Evolutionary conservation across 495 filamentous ascomycete genomes (phyloP).

Genomic region (Cercophora sp.): DNA sequence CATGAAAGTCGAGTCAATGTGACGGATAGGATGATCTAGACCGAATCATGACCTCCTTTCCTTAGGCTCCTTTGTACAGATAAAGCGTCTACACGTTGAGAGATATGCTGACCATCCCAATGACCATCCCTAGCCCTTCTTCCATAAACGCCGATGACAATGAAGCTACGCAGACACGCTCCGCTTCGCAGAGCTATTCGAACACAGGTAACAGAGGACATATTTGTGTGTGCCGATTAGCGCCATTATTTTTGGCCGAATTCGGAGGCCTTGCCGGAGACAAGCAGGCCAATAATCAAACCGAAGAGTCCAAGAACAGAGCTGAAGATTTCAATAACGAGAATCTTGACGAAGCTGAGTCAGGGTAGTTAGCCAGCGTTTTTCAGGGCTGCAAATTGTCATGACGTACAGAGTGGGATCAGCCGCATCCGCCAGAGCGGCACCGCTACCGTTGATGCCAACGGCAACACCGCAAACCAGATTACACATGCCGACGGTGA

Average conservation of each 20-base stretch:
- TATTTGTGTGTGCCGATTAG: background rate
- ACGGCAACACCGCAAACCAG: slow-evolving; percentile 94
- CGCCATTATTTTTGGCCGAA: slow-evolving; percentile 51
- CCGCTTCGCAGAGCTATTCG: slow-evolving; percentile 18
- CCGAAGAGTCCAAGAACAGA: slow-evolving; percentile 98
- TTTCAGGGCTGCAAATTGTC: background rate
- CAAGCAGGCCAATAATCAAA: slow-evolving; percentile 86
- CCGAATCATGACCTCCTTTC: slow-evolving; percentile 14
- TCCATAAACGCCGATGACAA: slow-evolving; percentile 34
- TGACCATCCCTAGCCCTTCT: slow-evolving; percentile 24
- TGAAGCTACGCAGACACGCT: slow-evolving; percentile 29
- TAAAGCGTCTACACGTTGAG: slow-evolving; percentile 22
- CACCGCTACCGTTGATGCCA: slow-evolving; percentile 95
- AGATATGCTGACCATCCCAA: slow-evolving; percentile 28
- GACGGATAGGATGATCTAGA: background rate
- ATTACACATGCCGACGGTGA: slow-evolving; percentile 93
- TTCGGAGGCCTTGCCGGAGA: slow-evolving; percentile 74
- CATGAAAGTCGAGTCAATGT: slow-evolving; percentile 17
- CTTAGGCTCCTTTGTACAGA: slow-evolving; percentile 28
- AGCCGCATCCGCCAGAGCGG: slow-evolving; percentile 91
- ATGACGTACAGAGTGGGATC: slow-evolving; percentile 78
- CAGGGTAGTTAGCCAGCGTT: too few species aligned
- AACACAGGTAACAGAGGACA: slow-evolving; percentile 7
- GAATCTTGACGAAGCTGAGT: slow-evolving; percentile 95
- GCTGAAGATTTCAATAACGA: slow-evolving; percentile 99